Base-by-base conservation (phyloP, 805 yeast species). In the Kazachstania psychrophila region DNA sequence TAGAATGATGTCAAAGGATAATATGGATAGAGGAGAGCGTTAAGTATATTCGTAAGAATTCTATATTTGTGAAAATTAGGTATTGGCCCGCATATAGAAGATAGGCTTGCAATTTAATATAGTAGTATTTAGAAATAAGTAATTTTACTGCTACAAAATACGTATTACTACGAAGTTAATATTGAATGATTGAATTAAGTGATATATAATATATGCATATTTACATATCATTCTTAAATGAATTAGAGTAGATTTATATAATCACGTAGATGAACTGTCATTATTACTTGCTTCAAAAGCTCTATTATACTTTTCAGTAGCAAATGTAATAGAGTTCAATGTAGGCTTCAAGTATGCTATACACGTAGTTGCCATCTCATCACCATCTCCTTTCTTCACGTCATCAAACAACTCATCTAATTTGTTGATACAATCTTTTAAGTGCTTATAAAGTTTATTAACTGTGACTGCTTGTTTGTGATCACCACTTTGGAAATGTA, bases 401-500 rank as follows among this genome's bases (percentile, higher is more conserved):
- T 62, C 62, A 5, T 43, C 42, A 19, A 56, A 45, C 20, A 56
- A 37, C 23, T 47, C 52, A n/a, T 45, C 39, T 6, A 56, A 42
- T 44, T 75, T 76, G 9, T 59, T 52, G 7, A 73, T 49, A 36
- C 78, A 71, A 28, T 61, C 73, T 22, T 61, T 56, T 15, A 78
- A 48, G 36, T 75, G 68, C 20, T 57, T 59, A 37, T 68, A 73
- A 19, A 77, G 59, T 33, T 65, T 69, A 36, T 68, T 64, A 23
- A 76, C 54, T 7, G 60, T 49, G 2, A 43, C 40, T 0, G 72
- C 72, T 34, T 70, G 70, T 27, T 69, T 55, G 2, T 69, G 59
- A 38, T 65, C 67, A 28, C 71, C 68, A 34, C 72, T 66, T 41
- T 70, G 71, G 47, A 73, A 73, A 51, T 75, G 78, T 1, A 69